These are phyloP conservation scores for Acanthamoeba sp. DNA, from an alignment of 208 protist species.

Conservation along the genomic window DNA sequence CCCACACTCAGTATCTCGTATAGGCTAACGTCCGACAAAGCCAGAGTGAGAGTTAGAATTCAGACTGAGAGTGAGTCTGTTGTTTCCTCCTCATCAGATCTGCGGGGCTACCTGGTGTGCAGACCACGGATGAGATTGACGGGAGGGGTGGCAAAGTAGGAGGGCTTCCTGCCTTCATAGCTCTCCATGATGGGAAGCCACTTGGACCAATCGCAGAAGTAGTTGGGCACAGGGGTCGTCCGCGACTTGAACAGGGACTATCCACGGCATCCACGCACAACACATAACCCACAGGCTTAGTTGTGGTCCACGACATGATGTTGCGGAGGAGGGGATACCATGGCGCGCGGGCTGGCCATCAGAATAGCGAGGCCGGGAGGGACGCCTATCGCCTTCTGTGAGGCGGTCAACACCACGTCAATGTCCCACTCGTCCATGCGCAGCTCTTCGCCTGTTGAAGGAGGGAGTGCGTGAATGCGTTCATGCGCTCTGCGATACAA, in stretches of 20 bases:
- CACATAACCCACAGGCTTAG: not conserved
- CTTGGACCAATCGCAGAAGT: slow-evolving; percentile 73
- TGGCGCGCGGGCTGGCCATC: slow-evolving; percentile 57
- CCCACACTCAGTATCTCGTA: slow-evolving; percentile 59
- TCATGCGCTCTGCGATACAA: not conserved
- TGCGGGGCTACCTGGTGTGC: not conserved
- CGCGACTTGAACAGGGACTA: slow-evolving; percentile 54
- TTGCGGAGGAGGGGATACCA: no score
- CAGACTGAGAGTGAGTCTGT: not conserved
- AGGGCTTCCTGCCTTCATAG: slow-evolving; percentile 69
- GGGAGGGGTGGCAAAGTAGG: slow-evolving; percentile 78
- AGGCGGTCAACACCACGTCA: slow-evolving; percentile 73
- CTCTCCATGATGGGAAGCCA: slow-evolving; percentile 78
- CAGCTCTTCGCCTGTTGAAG: slow-evolving; percentile 53
- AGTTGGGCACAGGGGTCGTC: slow-evolving; percentile 49
- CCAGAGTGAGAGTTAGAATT: no score
- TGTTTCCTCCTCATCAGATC: no score
- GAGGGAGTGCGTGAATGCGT: not conserved
- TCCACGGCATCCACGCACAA: no score
- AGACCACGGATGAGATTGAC: slow-evolving; percentile 75
- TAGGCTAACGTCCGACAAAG: not conserved
- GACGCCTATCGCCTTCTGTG: slow-evolving; percentile 77
- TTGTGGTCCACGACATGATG: no score
- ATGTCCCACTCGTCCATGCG: slow-evolving; percentile 79
- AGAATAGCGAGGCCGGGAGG: slow-evolving; percentile 68